Base-by-base conservation (phyloP, 2,329 filamentous ascomycete species). In the Calycina herbarum region DNA sequence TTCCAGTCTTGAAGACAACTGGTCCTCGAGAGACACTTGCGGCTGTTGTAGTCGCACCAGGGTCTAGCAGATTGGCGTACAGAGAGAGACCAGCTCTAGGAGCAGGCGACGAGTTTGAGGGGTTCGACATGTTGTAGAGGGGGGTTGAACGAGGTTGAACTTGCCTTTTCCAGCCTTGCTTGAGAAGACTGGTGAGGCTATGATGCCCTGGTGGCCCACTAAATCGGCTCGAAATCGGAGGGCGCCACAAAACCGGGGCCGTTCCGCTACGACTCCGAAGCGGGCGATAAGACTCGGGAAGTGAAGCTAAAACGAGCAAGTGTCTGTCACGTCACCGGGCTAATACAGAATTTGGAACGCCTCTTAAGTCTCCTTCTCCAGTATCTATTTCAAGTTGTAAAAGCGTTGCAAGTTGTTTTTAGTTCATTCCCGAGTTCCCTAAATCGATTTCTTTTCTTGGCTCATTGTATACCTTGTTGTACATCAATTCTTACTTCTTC, bases 61-160 rank as follows among this genome's bases (percentile, higher is more conserved):
- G 71, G 72, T 92, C 89, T 69, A 95, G 86, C 56, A 96, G 85
- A 77, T 96, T 92, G 63, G 92, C 93, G 76, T 97, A 97, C 5
- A 96, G 86, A 20, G 92, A 94, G 70, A 93, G 81, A 65, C 83
- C 83, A 65, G 81, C 79, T 60, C 64, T 40, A 17, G 64, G 61
- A 40, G 61, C 57, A 5, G 56, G 64, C 81, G 78, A 58, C 77
- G 75, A 13, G 78, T 64, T 51, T 24, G 45, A 51, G 69, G 68
- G 61, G 70, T 74, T 72, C 42, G 75, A 72, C 75, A 76, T 76
- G 11, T 38, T 63, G 59, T 38, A 29, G 11, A 24, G 10, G n/a
- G 20, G 8, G 45, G n/a, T 24, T n/a, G 17, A n/a, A 20, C 6
- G 7, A n/a, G 17, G 17, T n/a, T 17, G 15, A n/a, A n/a, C 17